Percentiles rank a stretch among this genome's conserved stretches.
Conservation (phyloP, 2,329 filamentous ascomycete species). For the Neophaeococcomyces mojaviensis region DNA sequence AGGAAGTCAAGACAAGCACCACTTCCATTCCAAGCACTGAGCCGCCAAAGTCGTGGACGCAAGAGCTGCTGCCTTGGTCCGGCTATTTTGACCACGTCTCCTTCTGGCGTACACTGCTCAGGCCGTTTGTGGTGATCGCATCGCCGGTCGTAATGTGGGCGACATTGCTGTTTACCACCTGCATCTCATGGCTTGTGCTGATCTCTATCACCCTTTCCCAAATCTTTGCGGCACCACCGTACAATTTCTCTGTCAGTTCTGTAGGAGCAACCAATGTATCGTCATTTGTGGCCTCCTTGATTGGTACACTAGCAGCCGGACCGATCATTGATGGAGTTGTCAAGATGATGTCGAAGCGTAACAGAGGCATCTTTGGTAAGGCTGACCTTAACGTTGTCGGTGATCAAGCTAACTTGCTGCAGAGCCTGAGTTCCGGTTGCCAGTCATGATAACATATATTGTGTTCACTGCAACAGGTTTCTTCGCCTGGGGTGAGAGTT, state of each 20-base stretch:
- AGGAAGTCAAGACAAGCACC: neutral
- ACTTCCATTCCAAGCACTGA: conserved; percentile 13
- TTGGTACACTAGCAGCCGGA: conserved; percentile 49
- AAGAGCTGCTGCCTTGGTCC: conserved; percentile 30
- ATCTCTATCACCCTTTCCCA: conserved; percentile 47
- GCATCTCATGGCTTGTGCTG: conserved; percentile 29
- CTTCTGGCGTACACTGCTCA: conserved; percentile 31
- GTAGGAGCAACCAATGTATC: conserved; percentile 54
- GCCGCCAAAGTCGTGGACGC: conserved; percentile 22
- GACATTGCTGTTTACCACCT: conserved; percentile 33
- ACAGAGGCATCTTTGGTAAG: conserved; percentile 43
- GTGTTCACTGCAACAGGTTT: conserved; percentile 52
- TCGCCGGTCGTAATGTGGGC: conserved; percentile 35
- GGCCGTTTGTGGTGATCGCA: conserved; percentile 30
- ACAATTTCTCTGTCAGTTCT: conserved; percentile 43
- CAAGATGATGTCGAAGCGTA: conserved; percentile 43
- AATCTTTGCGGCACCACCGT: conserved; percentile 48
- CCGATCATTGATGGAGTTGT: conserved; percentile 51
- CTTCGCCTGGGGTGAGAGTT: conserved; percentile 34
- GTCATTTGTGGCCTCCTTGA: conserved; percentile 45
- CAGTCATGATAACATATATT: conserved; percentile 51
- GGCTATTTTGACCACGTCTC: conserved; percentile 34
- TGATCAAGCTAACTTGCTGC: conserved; percentile 26
- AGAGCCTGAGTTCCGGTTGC: conserved; percentile 52
- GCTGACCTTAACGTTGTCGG: conserved; percentile 17